phyloP scores from a whole-genome alignment of 768 basidiomycete species.

The Serendipita sp. region DNA sequence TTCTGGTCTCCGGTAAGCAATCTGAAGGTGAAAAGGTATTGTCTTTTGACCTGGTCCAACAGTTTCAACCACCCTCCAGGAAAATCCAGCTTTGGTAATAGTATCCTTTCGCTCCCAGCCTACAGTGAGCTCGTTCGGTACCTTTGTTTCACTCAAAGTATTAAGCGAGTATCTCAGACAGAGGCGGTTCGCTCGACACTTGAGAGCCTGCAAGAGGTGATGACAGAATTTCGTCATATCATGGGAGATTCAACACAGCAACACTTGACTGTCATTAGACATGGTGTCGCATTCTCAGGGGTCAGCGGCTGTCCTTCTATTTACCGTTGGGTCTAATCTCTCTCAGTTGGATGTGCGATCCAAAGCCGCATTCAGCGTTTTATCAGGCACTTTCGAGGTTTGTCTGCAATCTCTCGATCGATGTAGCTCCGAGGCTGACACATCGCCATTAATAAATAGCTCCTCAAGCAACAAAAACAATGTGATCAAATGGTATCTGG shows the following conservation, averaged over 20 bases:
- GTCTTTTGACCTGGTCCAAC: not conserved
- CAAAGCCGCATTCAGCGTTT: not conserved
- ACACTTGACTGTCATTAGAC: not conserved
- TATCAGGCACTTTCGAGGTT: not conserved
- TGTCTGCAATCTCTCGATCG: not conserved
- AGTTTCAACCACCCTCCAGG: not conserved
- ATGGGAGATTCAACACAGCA: not conserved
- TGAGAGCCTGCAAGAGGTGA: not conserved
- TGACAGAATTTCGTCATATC: not conserved
- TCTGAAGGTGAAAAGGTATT: not conserved
- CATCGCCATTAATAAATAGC: not conserved
- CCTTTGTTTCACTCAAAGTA: not conserved
- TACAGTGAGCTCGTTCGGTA: not conserved
- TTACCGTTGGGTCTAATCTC: not conserved
- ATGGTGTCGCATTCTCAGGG: not conserved
- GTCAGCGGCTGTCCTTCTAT: not conserved
- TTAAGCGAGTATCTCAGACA: not conserved
- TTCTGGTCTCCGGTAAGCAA: not conserved
- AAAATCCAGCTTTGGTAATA: not conserved
- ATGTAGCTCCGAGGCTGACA: too few species aligned
- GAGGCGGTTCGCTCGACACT: not conserved
- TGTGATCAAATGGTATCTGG: not conserved
- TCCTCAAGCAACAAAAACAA: not conserved
- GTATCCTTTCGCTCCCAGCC: not conserved
- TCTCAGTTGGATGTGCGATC: not conserved